These are phyloP conservation scores for Pisolithus thermaeus DNA, from an alignment of 1,284 basidiomycete genomes.

Conservation along the genomic window DNA sequence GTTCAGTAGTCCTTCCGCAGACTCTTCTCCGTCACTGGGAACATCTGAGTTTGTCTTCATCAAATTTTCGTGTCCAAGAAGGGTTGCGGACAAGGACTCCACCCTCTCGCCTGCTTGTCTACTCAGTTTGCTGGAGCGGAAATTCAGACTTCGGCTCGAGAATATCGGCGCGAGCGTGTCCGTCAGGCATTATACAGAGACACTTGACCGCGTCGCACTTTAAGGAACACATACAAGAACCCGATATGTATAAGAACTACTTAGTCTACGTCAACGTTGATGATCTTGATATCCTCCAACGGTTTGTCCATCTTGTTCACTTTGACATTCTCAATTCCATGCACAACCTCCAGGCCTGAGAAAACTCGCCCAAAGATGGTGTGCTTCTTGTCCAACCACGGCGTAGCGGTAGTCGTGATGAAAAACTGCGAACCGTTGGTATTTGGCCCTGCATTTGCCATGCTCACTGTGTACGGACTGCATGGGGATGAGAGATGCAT, in stretches of 20 bases:
- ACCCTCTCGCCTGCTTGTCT: conserved; percentile 19
- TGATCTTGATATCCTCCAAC: conserved; percentile 86
- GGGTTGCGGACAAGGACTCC: conserved; percentile 13
- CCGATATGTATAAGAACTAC: background rate
- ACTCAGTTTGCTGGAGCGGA: conserved; percentile 13
- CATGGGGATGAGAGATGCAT: conserved; percentile 3
- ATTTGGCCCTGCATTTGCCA: conserved; percentile 95
- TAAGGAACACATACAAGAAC: conserved; percentile 15
- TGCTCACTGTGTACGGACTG: conserved; percentile 94
- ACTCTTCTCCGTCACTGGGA: background rate
- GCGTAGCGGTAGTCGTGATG: conserved; percentile 93
- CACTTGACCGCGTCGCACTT: conserved; percentile 36
- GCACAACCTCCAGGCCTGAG: conserved; percentile 80
- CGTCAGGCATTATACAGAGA: conserved; percentile 28
- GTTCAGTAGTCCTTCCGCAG: conserved; percentile 8
- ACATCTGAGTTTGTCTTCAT: conserved; percentile 25
- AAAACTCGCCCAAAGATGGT: conserved; percentile 88
- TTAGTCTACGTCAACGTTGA: conserved; percentile 69
- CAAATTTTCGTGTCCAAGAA: conserved; percentile 38
- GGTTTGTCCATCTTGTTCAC: conserved; percentile 83
- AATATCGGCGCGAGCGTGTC: conserved; percentile 8
- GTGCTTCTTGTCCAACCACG: conserved; percentile 97
- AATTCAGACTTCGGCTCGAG: conserved; percentile 19
- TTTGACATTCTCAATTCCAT: conserved; percentile 75
- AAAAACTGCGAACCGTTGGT: conserved; percentile 99